phyloP scores from a whole-genome alignment of 75 land plant genomes.

The Selaginella moellendorffii region DNA sequence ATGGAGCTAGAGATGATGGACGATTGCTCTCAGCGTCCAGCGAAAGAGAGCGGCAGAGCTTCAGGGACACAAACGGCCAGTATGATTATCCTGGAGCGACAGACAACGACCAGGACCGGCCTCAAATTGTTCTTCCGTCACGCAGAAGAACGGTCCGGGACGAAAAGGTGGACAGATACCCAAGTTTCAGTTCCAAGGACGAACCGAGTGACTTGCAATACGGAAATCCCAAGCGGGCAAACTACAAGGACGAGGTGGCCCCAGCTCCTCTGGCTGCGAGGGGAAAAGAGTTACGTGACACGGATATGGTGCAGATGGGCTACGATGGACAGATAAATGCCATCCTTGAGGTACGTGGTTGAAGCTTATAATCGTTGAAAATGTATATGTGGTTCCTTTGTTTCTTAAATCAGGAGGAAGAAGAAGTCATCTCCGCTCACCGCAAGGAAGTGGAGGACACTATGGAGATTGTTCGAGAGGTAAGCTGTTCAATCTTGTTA shows the following conservation, averaged over 20 bases:
- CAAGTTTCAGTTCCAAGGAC: background rate
- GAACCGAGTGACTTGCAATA: background rate
- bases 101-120: conserved; percentile 1
- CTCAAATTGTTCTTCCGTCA: conserved; percentile 10
- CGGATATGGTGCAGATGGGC: conserved; percentile 29
- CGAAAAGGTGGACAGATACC: background rate
- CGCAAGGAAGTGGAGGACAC: conserved; percentile 95
- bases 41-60: conserved; percentile 36
- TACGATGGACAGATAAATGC: conserved; percentile 70
- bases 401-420: conserved; percentile 90
- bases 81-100: background rate
- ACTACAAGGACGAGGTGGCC: background rate
- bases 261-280: background rate
- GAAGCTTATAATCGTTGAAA: background rate
- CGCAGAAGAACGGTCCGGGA: background rate
- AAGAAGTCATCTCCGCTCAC: conserved; percentile 83
- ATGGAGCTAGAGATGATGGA: no score
- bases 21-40: conserved; percentile 14
- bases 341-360: conserved; percentile 38
- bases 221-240: background rate
- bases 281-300: background rate
- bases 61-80: conserved; percentile 13
- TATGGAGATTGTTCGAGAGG: conserved; percentile 97
- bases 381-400: no score
- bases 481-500: no score